Conservation (phyloP, 495 filamentous ascomycete genomes). For the Peziza echinospora region DNA sequence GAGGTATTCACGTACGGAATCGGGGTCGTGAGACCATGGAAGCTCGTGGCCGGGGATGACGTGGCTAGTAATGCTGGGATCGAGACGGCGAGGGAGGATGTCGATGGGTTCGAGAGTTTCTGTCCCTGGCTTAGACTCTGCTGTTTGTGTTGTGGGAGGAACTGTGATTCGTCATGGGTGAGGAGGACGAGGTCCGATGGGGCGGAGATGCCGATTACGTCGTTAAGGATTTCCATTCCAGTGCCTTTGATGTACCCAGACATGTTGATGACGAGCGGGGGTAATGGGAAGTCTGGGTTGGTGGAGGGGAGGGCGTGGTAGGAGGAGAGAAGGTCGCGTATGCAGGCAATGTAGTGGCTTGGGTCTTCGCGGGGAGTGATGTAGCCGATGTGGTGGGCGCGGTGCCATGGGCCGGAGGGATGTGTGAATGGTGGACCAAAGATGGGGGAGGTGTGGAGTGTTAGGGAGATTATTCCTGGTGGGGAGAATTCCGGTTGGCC, state of each 20-base stretch:
- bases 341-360: slow-evolving; percentile 35
- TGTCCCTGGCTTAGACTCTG: no score
- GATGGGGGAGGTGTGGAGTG: slow-evolving; percentile 30
- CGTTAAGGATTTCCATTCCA: slow-evolving; percentile 34
- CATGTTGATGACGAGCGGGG: slow-evolving; percentile 26
- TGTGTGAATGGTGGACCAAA: slow-evolving; percentile 47
- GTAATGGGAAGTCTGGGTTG: slow-evolving; percentile 24
- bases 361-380: slow-evolving; percentile 37
- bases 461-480: slow-evolving; percentile 42
- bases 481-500: slow-evolving; percentile 49
- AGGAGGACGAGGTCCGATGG: slow-evolving; percentile 29
- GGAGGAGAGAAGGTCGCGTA: slow-evolving; percentile 32
- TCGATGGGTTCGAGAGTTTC: no score
- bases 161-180: not conserved
- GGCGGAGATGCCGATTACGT: slow-evolving; percentile 29
- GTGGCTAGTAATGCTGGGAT: slow-evolving; percentile 4
- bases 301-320: slow-evolving; percentile 27
- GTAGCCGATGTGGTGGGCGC: slow-evolving; percentile 37
- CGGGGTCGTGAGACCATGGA: slow-evolving; percentile 5
- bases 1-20: not conserved
- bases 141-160: no score
- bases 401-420: slow-evolving; percentile 27
- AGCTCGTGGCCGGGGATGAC: slow-evolving; percentile 2
- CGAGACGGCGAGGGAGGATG: slow-evolving; percentile 3
- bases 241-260: slow-evolving; percentile 41